Conservation (phyloP, 2,329 filamentous ascomycete species). For the Aspergillus sp. region DNA sequence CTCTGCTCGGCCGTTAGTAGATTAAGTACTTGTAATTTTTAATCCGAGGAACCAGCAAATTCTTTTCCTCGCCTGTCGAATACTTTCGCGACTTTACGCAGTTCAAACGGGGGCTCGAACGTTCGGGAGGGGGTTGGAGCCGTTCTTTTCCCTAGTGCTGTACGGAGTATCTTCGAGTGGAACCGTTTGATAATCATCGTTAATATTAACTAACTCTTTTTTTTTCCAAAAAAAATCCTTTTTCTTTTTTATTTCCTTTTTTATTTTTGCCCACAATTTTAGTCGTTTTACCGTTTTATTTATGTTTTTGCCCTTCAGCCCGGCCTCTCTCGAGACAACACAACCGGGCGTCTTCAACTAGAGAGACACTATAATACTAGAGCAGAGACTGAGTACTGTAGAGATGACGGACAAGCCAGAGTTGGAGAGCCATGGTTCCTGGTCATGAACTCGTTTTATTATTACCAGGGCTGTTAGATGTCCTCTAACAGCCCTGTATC, state of each 20-base stretch:
- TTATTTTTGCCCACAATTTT: background rate
- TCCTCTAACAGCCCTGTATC: background rate
- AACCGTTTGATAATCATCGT: constrained; percentile 19
- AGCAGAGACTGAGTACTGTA: background rate
- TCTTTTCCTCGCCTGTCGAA: background rate
- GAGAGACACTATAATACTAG: background rate
- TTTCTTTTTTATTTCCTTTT: too few species aligned
- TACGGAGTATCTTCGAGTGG: constrained; percentile 13
- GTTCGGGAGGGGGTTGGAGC: constrained; percentile 17
- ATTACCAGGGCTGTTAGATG: background rate
- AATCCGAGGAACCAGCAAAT: background rate
- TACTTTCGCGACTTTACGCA: background rate
- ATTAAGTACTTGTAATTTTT: background rate
- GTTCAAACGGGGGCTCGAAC: constrained; percentile 18
- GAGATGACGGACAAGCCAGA: background rate
- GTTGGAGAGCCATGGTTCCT: background rate
- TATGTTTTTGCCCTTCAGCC: background rate
- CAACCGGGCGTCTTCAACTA: background rate
- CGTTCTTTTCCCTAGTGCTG: constrained; percentile 19
- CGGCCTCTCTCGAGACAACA: background rate
- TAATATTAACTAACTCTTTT: constrained; percentile 6
- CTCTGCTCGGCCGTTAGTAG: constrained; percentile 1
- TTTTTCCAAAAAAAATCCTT: background rate
- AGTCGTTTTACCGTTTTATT: background rate
- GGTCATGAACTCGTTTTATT: background rate